Evolutionary conservation across 495 filamentous ascomycete species (phyloP).

Genomic region (Xylaria intraflava): DNA sequence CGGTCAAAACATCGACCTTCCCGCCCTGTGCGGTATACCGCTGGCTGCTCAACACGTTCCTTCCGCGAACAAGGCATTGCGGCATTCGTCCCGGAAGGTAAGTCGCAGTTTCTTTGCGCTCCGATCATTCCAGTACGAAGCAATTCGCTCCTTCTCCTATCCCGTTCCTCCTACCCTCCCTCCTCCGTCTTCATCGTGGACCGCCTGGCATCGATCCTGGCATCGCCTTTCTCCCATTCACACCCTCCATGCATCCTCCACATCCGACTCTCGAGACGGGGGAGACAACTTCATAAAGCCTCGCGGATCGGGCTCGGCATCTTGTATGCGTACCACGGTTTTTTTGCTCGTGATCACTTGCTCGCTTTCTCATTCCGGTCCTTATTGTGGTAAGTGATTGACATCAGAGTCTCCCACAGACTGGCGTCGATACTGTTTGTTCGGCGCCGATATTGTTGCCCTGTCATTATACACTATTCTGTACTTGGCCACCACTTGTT

Average conservation of each 20-base stretch:
- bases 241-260: slow-evolving; percentile 2
- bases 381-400: slow-evolving; percentile 19
- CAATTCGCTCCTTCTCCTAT: neutral
- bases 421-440: too few relatives aligned
- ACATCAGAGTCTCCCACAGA: too few relatives aligned
- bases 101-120: slow-evolving; percentile 1
- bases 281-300: slow-evolving; percentile 15
- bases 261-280: slow-evolving; percentile 10
- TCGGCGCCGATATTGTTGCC: neutral
- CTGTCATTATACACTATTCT: too few relatives aligned
- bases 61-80: neutral
- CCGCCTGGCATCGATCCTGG: neutral
- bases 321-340: slow-evolving; percentile 25
- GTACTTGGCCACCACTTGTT: too few relatives aligned
- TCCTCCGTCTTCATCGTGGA: neutral
- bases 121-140: neutral
- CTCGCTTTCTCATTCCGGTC: slow-evolving; percentile 8
- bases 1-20: neutral
- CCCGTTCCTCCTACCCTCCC: neutral
- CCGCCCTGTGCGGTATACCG: too few relatives aligned
- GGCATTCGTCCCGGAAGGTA: slow-evolving; percentile 2
- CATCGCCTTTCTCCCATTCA: neutral
- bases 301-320: slow-evolving; percentile 21
- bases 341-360: slow-evolving; percentile 18
- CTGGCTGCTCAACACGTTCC: neutral